phyloP scores from a whole-genome alignment of 345 rosid genomes.

The Sisymbrium irio region DNA sequence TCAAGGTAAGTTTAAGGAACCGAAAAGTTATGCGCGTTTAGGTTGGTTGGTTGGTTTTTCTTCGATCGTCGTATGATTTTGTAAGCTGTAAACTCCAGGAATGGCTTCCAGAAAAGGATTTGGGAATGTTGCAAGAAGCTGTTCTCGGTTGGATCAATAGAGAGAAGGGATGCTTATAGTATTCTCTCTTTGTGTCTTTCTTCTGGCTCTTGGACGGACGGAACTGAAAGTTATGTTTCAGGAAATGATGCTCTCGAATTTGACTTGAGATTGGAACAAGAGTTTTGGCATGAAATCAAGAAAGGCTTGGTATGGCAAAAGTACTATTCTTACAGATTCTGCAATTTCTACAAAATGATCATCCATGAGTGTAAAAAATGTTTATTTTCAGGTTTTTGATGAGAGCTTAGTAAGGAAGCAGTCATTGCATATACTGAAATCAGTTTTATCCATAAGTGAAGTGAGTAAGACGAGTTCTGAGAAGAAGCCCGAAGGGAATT shows the following conservation, averaged over 20 bases:
- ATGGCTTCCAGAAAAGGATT: constrained; percentile 51
- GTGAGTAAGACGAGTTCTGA: constrained; percentile 41
- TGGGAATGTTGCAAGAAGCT: constrained; percentile 82
- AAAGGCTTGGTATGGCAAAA: constrained; percentile 72
- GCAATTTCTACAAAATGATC: constrained; percentile 1
- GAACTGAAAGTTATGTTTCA: constrained; percentile 34
- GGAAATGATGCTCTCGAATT: constrained; percentile 42
- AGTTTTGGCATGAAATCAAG: constrained; percentile 85
- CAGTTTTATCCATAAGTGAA: constrained; percentile 41
- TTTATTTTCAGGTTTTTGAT: constrained; percentile 57
- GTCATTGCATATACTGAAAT: constrained; percentile 76
- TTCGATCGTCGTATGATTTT: neutral
- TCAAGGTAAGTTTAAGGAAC: constrained; percentile 50
- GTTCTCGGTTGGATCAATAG: constrained; percentile 69
- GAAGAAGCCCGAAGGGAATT: constrained; percentile 39
- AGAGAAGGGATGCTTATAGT: constrained; percentile 86
- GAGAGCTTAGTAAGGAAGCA: constrained; percentile 89
- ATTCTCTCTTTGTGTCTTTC: constrained; percentile 69
- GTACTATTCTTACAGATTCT: constrained; percentile 8
- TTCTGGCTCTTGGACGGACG: constrained; percentile 40
- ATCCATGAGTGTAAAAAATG: constrained; percentile 5
- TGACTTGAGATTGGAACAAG: constrained; percentile 61
- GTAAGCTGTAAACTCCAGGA: constrained; percentile 44
- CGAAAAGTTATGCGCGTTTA: neutral
- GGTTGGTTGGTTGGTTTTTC: neutral